Evolutionary conservation across 257 asterid species (phyloP).

Genomic region (Nicotiana paniculata): DNA sequence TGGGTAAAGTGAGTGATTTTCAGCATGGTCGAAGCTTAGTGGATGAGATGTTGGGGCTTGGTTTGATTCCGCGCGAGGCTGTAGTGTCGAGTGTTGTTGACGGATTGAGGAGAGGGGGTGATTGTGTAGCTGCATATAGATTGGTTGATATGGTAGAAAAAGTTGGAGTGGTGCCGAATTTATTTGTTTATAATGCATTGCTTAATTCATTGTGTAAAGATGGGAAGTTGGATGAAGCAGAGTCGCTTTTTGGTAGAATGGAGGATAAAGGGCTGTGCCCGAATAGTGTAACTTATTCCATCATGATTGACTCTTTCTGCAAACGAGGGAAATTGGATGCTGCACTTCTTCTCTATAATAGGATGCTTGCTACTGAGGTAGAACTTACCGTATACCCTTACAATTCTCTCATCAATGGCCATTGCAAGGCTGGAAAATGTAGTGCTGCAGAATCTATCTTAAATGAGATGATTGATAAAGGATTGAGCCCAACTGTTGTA

Average conservation of each 20-base stretch:
- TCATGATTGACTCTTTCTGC: constrained; percentile 54
- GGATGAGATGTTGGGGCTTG: constrained; percentile 61
- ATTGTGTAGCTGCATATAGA: constrained; percentile 40
- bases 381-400: constrained; percentile 49
- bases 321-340: constrained; percentile 55
- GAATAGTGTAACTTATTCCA: constrained; percentile 56
- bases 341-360: constrained; percentile 42
- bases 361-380: constrained; percentile 47
- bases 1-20: constrained; percentile 51
- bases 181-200: constrained; percentile 69
- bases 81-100: constrained; percentile 77
- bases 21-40: constrained; percentile 44
- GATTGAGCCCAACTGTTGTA: constrained; percentile 69
- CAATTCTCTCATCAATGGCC: constrained; percentile 69
- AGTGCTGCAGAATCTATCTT: constrained; percentile 42
- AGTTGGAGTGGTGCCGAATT: constrained; percentile 57
- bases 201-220: constrained; percentile 60
- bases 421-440: constrained; percentile 60
- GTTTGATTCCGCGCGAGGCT: constrained; percentile 65
- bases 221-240: constrained; percentile 49
- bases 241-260: constrained; percentile 50
- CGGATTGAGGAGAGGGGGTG: constrained; percentile 65
- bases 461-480: constrained; percentile 49
- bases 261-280: constrained; percentile 47
- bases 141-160: constrained; percentile 48